These are phyloP conservation scores for Heliosperma pusillum DNA, from an alignment of 148 eudicot genomes.

Conservation along the genomic window DNA sequence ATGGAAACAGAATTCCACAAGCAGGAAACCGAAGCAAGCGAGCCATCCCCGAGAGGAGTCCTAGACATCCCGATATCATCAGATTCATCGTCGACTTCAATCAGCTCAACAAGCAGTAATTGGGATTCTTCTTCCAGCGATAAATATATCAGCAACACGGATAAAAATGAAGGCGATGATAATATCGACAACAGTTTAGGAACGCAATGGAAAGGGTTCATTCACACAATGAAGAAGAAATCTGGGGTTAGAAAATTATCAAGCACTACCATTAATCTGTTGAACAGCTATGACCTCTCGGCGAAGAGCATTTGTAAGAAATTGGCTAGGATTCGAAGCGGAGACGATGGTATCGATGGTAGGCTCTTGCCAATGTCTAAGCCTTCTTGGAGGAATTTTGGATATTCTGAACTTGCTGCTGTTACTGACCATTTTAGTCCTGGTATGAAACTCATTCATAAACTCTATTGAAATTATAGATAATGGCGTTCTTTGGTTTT, in stretches of 20 bases:
- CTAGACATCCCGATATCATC: slow-evolving; percentile 50
- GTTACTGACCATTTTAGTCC: slow-evolving; percentile 69
- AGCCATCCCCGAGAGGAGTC: slow-evolving; percentile 73
- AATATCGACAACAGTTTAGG: slow-evolving; percentile 16
- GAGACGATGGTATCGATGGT: slow-evolving; percentile 42
- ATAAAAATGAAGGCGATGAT: neutral
- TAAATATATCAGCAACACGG: slow-evolving; percentile 17
- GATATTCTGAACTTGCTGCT: slow-evolving; percentile 48
- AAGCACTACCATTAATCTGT: slow-evolving; percentile 45
- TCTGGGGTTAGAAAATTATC: slow-evolving; percentile 43
- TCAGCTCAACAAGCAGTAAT: slow-evolving; percentile 34
- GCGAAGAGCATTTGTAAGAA: slow-evolving; percentile 44
- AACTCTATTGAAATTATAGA: neutral
- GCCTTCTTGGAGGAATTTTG: slow-evolving; percentile 84
- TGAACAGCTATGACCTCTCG: slow-evolving; percentile 41
- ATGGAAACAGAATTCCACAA: slow-evolving; percentile 6
- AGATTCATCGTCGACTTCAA: slow-evolving; percentile 34
- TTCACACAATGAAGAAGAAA: slow-evolving; percentile 48
- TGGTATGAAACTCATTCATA: slow-evolving; percentile 35
- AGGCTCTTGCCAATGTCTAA: slow-evolving; percentile 36
- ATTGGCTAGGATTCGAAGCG: slow-evolving; percentile 40
- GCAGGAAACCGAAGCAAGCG: slow-evolving; percentile 17
- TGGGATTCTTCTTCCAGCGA: slow-evolving; percentile 24
- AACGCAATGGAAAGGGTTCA: slow-evolving; percentile 44
- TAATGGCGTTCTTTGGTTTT: too few species aligned